A percentile compares a stretch with the other conserved stretches of the same genome.
phyloP scores from a whole-genome alignment of 176 grass and related monocot species.

The Eremochloa ophiuroides region DNA sequence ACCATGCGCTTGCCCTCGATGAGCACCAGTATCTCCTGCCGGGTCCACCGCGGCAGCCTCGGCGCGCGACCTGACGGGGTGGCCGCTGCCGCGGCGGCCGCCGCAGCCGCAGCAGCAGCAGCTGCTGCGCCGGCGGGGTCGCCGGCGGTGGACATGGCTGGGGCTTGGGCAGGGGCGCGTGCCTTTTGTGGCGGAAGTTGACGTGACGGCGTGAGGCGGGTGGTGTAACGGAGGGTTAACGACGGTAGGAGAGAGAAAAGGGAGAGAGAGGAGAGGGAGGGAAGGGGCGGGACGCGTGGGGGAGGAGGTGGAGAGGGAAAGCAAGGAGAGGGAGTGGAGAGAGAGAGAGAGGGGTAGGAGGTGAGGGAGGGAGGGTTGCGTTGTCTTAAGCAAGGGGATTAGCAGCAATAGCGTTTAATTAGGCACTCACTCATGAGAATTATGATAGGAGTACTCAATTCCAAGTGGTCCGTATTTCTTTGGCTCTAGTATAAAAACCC shows the following conservation, averaged over 20 bases:
- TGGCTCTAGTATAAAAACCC: too few species aligned
- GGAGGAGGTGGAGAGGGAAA: not conserved
- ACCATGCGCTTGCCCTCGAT: conserved; percentile 84
- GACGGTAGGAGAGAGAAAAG: conserved; percentile 11
- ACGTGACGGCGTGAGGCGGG: conserved; percentile 53
- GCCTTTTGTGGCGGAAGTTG: conserved; percentile 36
- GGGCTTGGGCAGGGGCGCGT: not conserved
- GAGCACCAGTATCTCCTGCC: conserved; percentile 94
- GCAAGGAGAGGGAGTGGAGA: not conserved
- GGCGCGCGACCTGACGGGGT: conserved; percentile 44
- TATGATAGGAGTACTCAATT: not conserved
- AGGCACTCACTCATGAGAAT: not conserved
- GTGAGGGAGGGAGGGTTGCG: not conserved
- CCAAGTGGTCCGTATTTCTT: not conserved
- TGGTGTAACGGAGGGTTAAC: conserved; percentile 42
- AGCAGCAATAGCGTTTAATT: conserved; percentile 4
- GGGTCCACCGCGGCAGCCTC: conserved; percentile 80
- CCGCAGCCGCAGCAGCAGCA: not conserved
- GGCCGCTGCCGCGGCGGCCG: not conserved
- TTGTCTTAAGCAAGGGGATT: conserved; percentile 23
- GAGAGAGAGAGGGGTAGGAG: not conserved
- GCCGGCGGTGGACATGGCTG: conserved; percentile 72
- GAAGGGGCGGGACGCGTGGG: conserved; percentile 2
- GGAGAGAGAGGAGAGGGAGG: not conserved
- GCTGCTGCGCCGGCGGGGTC: conserved; percentile 43